Conservation (phyloP, 2,329 filamentous ascomycete genomes). For the Aureobasidium uvarum region DNA sequence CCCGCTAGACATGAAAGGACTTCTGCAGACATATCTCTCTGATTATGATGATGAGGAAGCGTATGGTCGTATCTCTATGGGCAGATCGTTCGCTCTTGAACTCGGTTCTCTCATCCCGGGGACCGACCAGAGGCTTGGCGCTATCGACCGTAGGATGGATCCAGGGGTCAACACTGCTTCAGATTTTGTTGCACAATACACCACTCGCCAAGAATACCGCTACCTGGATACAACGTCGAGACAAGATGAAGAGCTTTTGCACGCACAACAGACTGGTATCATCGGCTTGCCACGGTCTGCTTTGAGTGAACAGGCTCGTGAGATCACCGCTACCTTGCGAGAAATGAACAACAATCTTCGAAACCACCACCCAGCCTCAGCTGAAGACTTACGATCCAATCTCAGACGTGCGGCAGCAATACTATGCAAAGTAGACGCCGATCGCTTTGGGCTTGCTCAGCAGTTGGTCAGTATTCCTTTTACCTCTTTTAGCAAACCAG, state of each 20-base stretch:
- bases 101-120: conserved; percentile 83
- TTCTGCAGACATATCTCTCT: conserved; percentile 93
- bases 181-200: conserved; percentile 96
- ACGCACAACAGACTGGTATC: conserved; percentile 7
- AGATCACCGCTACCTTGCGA: conserved; percentile 60
- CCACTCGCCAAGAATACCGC: conserved; percentile 91
- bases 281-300: not conserved
- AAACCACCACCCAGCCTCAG: conserved; percentile 65
- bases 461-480: conserved; percentile 93
- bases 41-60: conserved; percentile 84
- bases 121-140: conserved; percentile 80
- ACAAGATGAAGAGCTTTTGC: conserved; percentile 58
- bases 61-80: conserved; percentile 88
- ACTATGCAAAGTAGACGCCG: conserved; percentile 72
- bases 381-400: conserved; percentile 74
- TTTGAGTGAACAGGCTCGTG: conserved; percentile 38
- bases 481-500: conserved; percentile 86
- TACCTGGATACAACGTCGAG: conserved; percentile 75
- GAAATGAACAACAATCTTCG: conserved; percentile 70
- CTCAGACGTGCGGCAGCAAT: conserved; percentile 81
- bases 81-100: conserved; percentile 89
- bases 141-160: conserved; percentile 72
- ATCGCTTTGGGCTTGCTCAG: conserved; percentile 76
- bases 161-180: conserved; percentile 85
- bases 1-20: conserved; percentile 88